Evolutionary conservation across 768 basidiomycete species (phyloP).

Genomic region (Lactarius trivialis): DNA sequence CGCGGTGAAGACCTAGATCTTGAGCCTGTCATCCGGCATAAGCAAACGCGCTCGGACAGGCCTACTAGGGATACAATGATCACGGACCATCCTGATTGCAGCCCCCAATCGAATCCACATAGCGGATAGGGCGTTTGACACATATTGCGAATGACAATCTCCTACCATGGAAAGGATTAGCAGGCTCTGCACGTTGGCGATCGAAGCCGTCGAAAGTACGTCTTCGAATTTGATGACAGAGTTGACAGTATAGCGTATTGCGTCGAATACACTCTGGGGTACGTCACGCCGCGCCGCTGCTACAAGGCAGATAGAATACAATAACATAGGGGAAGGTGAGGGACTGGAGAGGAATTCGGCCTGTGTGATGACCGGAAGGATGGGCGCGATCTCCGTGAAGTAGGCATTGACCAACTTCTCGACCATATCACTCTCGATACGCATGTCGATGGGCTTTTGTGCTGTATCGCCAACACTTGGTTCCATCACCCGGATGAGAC

Average conservation of each 20-base stretch:
- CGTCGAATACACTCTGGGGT: conserved; percentile 82
- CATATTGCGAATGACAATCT: conserved; percentile 86
- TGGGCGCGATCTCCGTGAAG: conserved; percentile 82
- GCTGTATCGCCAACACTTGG: conserved; percentile 52
- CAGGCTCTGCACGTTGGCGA: conserved; percentile 83
- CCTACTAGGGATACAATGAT: conserved; percentile 7
- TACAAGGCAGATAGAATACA: conserved; percentile 92
- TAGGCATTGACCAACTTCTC: conserved; percentile 86
- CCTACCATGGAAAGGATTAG: conserved; percentile 82
- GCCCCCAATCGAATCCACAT: conserved; percentile 82
- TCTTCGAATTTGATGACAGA: conserved; percentile 86
- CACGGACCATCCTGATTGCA: conserved; percentile 83
- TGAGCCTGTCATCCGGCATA: conserved; percentile 59
- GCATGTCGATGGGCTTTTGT: conserved; percentile 61
- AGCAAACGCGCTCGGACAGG: conserved; percentile 6
- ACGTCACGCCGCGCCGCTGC: conserved; percentile 82
- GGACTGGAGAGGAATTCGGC: conserved; percentile 76
- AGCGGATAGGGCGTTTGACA: conserved; percentile 79
- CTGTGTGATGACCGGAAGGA: conserved; percentile 83
- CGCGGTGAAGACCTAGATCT: conserved; percentile 91
- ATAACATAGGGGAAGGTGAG: conserved; percentile 70
- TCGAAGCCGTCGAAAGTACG: conserved; percentile 78
- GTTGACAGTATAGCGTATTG: conserved; percentile 83
- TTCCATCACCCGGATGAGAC: conserved; percentile 76
- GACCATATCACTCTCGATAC: conserved; percentile 70